phyloP scores from a whole-genome alignment of 164 flowering plant species.

The Chimonanthus salicifolius region DNA sequence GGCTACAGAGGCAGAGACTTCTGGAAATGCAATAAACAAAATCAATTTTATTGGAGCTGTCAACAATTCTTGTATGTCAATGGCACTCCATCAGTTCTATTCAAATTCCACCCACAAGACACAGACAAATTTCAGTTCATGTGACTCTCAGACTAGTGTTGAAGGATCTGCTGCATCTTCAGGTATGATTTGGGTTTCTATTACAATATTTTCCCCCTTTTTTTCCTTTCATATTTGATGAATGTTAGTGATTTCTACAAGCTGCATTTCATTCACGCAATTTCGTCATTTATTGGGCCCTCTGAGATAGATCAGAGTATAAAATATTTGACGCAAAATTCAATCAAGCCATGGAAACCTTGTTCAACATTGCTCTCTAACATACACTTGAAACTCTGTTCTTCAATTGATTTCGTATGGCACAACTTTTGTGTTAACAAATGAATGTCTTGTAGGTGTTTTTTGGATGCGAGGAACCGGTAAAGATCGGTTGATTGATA shows the following conservation, averaged over 20 bases:
- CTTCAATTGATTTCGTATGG: background rate
- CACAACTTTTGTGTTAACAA: background rate
- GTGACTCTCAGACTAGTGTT: background rate
- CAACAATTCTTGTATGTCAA: background rate
- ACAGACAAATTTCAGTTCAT: background rate
- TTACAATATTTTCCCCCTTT: background rate
- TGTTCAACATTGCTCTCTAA: too few relatives aligned
- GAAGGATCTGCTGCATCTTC: background rate
- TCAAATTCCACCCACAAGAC: background rate
- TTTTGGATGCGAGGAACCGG: slow-evolving; percentile 41
- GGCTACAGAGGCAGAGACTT: background rate
- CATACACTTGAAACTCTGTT: background rate
- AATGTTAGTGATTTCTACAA: background rate
- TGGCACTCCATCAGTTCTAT: background rate
- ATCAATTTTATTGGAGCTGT: background rate
- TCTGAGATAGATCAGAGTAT: background rate
- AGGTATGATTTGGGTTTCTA: background rate
- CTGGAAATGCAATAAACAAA: background rate
- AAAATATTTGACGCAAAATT: too few relatives aligned
- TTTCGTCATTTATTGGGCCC: too few relatives aligned
- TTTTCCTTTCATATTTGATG: background rate
- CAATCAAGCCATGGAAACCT: background rate
- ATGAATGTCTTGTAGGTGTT: slow-evolving; percentile 7
- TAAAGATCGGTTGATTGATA: slow-evolving; percentile 1
- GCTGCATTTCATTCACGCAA: too few relatives aligned